phyloP scores from a whole-genome alignment of 108 stramenopile species.

The Nitzschia sp. region DNA sequence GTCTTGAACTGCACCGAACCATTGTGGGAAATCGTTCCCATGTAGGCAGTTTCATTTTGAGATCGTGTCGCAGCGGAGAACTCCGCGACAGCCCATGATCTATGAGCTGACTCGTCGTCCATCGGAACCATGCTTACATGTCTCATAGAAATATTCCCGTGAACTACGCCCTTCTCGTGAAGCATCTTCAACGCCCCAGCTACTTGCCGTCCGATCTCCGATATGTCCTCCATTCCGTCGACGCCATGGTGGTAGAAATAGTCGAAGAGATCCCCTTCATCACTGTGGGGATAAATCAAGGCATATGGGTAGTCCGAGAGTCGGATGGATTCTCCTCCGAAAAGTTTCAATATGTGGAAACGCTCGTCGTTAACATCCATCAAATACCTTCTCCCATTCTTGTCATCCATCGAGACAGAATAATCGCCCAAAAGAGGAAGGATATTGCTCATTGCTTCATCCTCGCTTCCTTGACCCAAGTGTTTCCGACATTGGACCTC shows the following conservation, averaged over 20 bases:
- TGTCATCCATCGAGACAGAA: conserved; percentile 20
- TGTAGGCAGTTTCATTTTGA: conserved; percentile 15
- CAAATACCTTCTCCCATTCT: conserved; percentile 42
- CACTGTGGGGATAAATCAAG: conserved; percentile 59
- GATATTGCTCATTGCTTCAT: conserved; percentile 17
- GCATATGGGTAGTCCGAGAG: conserved; percentile 56
- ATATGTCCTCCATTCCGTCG: conserved; percentile 23
- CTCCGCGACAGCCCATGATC: conserved; percentile 49
- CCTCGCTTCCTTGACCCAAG: conserved; percentile 25
- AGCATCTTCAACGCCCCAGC: conserved; percentile 51
- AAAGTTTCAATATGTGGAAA: conserved; percentile 36
- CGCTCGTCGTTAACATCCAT: conserved; percentile 47
- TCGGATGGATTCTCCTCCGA: conserved; percentile 27
- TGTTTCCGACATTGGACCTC: conserved; percentile 56
- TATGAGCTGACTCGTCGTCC: conserved; percentile 37
- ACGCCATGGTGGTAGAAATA: conserved; percentile 43
- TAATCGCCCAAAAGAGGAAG: conserved; percentile 36
- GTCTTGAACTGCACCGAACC: conserved; percentile 46
- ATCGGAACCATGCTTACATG: conserved; percentile 29
- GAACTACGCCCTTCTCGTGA: conserved; percentile 51
- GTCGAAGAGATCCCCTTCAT: conserved; percentile 57
- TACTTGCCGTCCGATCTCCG: conserved; percentile 39
- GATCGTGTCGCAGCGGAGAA: conserved; percentile 31
- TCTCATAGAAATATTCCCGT: conserved; percentile 48
- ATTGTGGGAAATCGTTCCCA: conserved; percentile 46